phyloP scores from a whole-genome alignment of 371 early-diverging fungal genomes.

The Vairimorpha necatrix region DNA sequence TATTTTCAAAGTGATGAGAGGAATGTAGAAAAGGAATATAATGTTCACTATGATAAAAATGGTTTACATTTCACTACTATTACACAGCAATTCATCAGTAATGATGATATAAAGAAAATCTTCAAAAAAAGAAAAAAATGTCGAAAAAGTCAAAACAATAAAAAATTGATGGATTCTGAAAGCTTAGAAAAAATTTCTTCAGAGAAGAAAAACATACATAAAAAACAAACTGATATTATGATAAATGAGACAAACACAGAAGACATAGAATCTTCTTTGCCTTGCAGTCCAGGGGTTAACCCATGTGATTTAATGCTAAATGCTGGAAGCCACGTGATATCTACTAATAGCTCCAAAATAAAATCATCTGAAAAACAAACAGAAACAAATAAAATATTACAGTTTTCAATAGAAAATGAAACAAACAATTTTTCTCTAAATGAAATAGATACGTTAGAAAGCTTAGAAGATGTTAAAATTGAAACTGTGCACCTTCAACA shows the following conservation, averaged over 20 bases:
- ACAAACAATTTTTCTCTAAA: neutral
- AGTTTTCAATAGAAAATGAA: neutral
- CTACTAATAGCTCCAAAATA: neutral
- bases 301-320: too few relatives aligned
- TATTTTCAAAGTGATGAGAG: too few relatives aligned
- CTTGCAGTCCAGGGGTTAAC: too few relatives aligned
- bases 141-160: neutral
- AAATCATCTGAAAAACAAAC: neutral
- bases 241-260: too few relatives aligned
- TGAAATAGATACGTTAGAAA: neutral
- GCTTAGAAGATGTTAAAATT: neutral
- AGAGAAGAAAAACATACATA: neutral
- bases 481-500: neutral
- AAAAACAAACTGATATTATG: neutral
- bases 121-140: neutral
- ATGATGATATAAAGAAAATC: neutral
- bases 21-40: too few relatives aligned
- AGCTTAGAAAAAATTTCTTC: neutral
- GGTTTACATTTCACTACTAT: neutral
- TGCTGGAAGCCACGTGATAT: neutral
- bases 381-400: neutral
- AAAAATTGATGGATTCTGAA: neutral
- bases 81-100: neutral
- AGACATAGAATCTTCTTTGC: too few relatives aligned
- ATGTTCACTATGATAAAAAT: neutral